phyloP scores from a whole-genome alignment of 179 eudicot genomes.

The Gypsophila paniculata region DNA sequence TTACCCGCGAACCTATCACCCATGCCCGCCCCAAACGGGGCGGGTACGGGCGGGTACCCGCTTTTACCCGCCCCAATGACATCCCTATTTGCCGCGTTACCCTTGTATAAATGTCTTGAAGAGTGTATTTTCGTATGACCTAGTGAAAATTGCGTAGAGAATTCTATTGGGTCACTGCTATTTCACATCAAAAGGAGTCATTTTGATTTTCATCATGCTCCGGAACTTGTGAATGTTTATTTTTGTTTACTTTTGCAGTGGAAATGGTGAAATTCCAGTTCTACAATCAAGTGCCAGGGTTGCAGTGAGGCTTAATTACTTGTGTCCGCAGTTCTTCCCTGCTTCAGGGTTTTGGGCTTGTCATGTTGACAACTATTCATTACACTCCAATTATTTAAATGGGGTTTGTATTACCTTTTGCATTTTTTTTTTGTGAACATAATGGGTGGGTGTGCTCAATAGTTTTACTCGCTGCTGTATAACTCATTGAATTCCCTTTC shows the following conservation, averaged over 20 bases:
- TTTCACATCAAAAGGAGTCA: too few species aligned
- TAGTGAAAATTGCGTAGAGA: too few species aligned
- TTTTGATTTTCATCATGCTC: too few species aligned
- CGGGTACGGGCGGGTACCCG: too few species aligned
- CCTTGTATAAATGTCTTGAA: too few species aligned
- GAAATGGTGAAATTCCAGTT: slow-evolving; percentile 69
- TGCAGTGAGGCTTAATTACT: slow-evolving; percentile 77
- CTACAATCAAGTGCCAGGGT: slow-evolving; percentile 80
- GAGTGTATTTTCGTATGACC: too few species aligned
- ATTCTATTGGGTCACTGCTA: too few species aligned
- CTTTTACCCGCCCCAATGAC: too few species aligned
- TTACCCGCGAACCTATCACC: too few species aligned
- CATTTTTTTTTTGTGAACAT: background rate
- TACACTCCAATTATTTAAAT: slow-evolving; percentile 23
- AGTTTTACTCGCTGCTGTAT: slow-evolving; percentile 7
- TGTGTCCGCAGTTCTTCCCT: slow-evolving; percentile 89
- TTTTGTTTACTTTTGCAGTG: slow-evolving; percentile 41
- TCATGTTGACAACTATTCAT: slow-evolving; percentile 23
- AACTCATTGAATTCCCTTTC: slow-evolving; percentile 8
- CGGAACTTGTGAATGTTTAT: background rate
- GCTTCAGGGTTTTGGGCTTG: slow-evolving; percentile 88
- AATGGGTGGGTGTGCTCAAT: slow-evolving; percentile 1
- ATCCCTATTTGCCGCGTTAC: too few species aligned
- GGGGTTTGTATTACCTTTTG: slow-evolving; percentile 42
- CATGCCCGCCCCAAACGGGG: too few species aligned